A percentile compares a stretch with the other conserved stretches of the same genome.
These are phyloP conservation scores for Mycena sp. DNA, from an alignment of 1,284 basidiomycete species.

Conservation along the genomic window DNA sequence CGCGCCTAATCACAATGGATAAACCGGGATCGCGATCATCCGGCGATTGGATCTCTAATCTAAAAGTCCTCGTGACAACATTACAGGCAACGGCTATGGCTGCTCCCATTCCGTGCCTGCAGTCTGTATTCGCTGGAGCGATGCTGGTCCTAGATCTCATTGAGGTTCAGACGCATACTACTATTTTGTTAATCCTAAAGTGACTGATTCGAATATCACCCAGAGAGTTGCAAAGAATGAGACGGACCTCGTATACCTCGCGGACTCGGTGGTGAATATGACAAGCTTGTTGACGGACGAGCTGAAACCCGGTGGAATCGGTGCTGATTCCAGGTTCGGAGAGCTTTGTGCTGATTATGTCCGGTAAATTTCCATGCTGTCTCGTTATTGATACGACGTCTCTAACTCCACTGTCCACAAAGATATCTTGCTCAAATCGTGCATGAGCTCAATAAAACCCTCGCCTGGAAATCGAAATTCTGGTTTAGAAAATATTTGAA, in stretches of 20 bases:
- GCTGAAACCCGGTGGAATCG: not conserved
- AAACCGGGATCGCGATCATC: no score
- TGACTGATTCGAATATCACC: not conserved
- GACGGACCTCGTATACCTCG: conserved; percentile 3
- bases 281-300: conserved; percentile 4
- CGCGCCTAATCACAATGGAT: no score
- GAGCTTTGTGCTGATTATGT: not conserved
- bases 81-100: not conserved
- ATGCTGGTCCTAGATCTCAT: conserved; percentile 1
- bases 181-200: not conserved
- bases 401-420: not conserved
- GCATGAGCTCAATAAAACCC: not conserved
- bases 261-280: not conserved
- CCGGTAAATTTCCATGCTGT: not conserved
- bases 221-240: conserved; percentile 6
- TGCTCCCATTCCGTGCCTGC: not conserved
- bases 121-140: not conserved
- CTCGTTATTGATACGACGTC: not conserved
- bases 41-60: not conserved
- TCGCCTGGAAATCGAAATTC: not conserved
- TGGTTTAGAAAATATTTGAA: conserved; percentile 13
- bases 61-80: not conserved
- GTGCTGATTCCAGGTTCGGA: not conserved
- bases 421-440: conserved; percentile 2
- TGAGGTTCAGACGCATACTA: not conserved